Evolutionary conservation across 768 basidiomycete species (phyloP).

Genomic region (Podaxis sp.): DNA sequence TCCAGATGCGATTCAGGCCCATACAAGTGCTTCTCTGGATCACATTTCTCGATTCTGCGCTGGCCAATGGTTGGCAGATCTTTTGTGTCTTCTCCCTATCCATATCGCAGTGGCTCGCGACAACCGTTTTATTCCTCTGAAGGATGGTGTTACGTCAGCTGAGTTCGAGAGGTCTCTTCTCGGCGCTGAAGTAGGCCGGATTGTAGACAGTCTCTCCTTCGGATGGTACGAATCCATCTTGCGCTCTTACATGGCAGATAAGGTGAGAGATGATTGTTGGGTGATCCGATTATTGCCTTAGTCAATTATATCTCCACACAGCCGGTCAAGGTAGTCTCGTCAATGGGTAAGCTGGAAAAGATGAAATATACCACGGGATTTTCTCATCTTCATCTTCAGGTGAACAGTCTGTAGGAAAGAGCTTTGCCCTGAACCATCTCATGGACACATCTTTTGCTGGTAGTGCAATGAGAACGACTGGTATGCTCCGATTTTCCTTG

Average conservation of each 20-base stretch:
- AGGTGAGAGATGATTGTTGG: constrained; percentile 29
- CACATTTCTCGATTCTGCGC: constrained; percentile 35
- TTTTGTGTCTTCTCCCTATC: constrained; percentile 62
- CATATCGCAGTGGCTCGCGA: constrained; percentile 59
- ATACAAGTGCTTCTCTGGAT: background rate
- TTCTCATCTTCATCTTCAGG: constrained; percentile 26
- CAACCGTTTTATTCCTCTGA: constrained; percentile 60
- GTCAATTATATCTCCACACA: constrained; percentile 18
- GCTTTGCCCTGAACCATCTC: constrained; percentile 57
- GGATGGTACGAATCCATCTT: constrained; percentile 69
- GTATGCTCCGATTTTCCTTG: constrained; percentile 18
- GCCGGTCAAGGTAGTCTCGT: constrained; percentile 65
- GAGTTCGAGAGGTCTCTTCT: constrained; percentile 51
- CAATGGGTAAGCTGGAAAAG: constrained; percentile 45
- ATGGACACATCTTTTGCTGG: constrained; percentile 66
- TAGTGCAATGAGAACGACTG: constrained; percentile 61
- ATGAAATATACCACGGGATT: background rate
- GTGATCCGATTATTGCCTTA: background rate
- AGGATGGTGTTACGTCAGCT: constrained; percentile 48
- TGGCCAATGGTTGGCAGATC: constrained; percentile 62
- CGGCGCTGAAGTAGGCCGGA: constrained; percentile 55
- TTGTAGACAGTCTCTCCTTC: constrained; percentile 53
- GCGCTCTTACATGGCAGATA: constrained; percentile 58
- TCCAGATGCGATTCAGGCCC: background rate
- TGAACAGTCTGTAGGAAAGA: constrained; percentile 66